These are phyloP conservation scores for Triticum dicoccoides DNA, from an alignment of 176 grass and related monocot species.

Conservation along the genomic window DNA sequence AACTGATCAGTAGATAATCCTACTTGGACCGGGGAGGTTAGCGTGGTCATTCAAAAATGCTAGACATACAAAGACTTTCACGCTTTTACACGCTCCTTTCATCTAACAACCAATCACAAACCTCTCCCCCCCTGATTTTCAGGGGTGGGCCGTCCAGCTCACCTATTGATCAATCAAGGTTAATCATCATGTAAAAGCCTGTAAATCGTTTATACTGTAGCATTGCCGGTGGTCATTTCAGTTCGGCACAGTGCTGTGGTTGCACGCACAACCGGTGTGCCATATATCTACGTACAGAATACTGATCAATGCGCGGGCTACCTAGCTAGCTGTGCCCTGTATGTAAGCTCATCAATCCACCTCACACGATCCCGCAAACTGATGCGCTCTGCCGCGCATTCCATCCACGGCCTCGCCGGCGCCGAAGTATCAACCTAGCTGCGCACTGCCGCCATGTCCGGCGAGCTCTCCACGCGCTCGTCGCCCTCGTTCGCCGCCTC, in stretches of 20 bases:
- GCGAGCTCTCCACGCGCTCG: constrained; percentile 5
- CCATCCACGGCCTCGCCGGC: background rate
- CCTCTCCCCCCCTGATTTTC: too few relatives aligned
- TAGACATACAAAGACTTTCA: too few relatives aligned
- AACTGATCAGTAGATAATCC: too few relatives aligned
- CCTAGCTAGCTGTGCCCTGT: background rate
- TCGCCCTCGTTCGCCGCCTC: background rate
- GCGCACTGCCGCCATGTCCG: constrained; percentile 18
- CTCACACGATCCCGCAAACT: background rate
- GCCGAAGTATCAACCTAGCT: background rate
- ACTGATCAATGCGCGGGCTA: background rate
- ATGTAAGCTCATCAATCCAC: constrained; percentile 4
- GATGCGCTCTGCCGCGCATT: background rate
- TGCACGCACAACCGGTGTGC: background rate
- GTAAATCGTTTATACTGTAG: too few relatives aligned
- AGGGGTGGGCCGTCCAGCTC: too few relatives aligned
- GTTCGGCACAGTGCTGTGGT: background rate
- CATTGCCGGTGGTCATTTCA: background rate
- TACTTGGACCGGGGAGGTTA: background rate
- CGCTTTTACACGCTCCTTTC: too few relatives aligned
- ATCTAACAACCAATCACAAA: too few relatives aligned
- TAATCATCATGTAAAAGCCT: too few relatives aligned
- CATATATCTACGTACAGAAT: background rate
- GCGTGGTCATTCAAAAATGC: background rate
- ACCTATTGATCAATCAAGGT: too few relatives aligned